phyloP scores from a whole-genome alignment of 345 rosid species.

The Rhizophora mangle region DNA sequence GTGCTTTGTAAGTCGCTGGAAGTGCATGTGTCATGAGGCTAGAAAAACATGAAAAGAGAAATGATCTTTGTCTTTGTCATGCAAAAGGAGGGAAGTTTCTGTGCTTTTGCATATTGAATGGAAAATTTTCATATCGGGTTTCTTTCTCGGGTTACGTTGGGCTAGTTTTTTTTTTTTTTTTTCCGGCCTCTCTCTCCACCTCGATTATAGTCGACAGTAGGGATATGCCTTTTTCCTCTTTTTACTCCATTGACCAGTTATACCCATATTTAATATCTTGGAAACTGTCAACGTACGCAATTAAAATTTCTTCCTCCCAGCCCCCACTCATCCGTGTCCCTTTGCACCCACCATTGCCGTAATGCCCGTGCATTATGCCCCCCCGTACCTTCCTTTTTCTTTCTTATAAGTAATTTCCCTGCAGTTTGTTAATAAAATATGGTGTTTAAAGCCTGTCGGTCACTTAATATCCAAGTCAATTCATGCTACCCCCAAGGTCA shows the following conservation, averaged over 20 bases:
- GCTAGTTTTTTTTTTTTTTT: not conserved
- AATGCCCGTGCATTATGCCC: not conserved
- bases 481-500: not conserved
- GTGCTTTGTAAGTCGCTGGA: conserved; percentile 3
- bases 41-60: conserved; percentile 16
- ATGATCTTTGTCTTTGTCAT: not conserved
- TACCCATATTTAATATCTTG: not conserved
- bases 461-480: not conserved
- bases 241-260: not conserved
- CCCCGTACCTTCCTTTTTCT: too few relatives aligned
- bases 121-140: not conserved
- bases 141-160: not conserved
- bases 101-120: not conserved
- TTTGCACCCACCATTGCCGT: not conserved
- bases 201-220: not conserved
- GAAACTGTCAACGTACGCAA: not conserved
- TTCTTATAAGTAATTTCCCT: not conserved
- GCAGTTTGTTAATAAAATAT: not conserved
- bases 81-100: conserved; percentile 18
- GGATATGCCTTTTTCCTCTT: not conserved
- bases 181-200: not conserved
- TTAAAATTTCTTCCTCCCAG: conserved; percentile 10
- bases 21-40: conserved; percentile 1
- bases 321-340: not conserved
- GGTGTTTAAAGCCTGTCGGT: too few relatives aligned